Percentiles rank a stretch among this genome's conserved stretches.
Evolutionary conservation across 139 green algal species (phyloP).

Genomic region (Chlamydomonas sp.): DNA sequence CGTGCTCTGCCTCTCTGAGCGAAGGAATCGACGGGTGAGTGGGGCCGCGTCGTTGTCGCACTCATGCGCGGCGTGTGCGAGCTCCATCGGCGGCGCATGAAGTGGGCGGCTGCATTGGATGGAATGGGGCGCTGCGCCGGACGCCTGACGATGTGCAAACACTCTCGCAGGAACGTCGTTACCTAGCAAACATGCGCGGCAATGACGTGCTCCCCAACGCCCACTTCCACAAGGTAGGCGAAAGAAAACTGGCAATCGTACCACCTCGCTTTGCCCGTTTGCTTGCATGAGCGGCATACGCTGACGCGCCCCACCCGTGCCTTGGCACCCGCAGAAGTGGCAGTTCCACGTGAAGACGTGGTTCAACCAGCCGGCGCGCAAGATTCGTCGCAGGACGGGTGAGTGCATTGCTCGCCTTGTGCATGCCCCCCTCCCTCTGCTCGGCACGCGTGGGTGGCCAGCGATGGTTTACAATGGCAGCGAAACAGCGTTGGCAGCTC

Average conservation of each 20-base stretch:
- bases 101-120: too few species aligned
- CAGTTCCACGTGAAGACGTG: conserved; percentile 90
- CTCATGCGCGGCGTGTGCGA: too few species aligned
- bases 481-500: neutral
- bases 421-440: neutral
- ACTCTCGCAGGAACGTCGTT: too few species aligned
- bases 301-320: conserved; percentile 14
- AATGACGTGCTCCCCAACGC: conserved; percentile 89
- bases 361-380: conserved; percentile 99
- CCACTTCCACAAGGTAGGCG: conserved; percentile 89
- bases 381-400: conserved; percentile 74
- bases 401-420: conserved; percentile 13
- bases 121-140: too few species aligned
- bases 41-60: too few species aligned
- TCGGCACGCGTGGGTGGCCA: neutral
- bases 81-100: too few species aligned
- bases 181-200: too few species aligned
- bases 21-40: too few species aligned
- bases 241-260: conserved; percentile 31
- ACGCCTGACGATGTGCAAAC: too few species aligned
- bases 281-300: conserved; percentile 42
- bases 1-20: too few species aligned
- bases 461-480: neutral
- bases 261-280: neutral
- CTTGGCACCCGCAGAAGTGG: conserved; percentile 53